Evolutionary conservation across 208 protist genomes (phyloP).

Genomic region (Wallacemonas collosoma): DNA sequence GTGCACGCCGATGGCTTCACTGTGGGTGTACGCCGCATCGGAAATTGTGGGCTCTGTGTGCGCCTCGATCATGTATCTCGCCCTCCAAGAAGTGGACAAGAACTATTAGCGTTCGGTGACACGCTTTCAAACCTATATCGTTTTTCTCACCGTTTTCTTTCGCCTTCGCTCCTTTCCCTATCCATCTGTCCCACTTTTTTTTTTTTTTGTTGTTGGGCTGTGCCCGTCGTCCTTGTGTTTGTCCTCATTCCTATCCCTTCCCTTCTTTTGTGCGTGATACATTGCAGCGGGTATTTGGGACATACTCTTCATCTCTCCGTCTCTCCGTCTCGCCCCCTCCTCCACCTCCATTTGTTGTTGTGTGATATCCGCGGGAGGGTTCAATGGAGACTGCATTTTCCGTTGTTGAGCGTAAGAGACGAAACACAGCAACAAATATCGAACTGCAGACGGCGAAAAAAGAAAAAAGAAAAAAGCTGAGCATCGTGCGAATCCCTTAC

Average conservation of each 20-base stretch:
- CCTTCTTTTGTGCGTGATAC: no score
- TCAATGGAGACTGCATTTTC: no score
- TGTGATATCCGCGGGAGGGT: no score
- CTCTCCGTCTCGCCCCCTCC: no score
- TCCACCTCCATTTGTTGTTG: no score
- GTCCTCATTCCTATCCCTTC: not conserved
- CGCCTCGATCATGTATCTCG: conserved; percentile 75
- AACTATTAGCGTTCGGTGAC: conserved; percentile 22
- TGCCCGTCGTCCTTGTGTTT: not conserved
- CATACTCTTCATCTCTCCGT: no score
- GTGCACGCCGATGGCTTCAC: conserved; percentile 60
- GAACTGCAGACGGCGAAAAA: no score
- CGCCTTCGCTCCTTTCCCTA: conserved; percentile 9
- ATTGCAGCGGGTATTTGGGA: no score
- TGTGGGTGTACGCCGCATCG: conserved; percentile 72
- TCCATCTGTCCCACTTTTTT: conserved; percentile 14
- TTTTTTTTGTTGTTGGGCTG: not conserved
- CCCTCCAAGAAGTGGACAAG: conserved; percentile 58
- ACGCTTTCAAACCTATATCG: conserved; percentile 4
- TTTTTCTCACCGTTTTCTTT: conserved; percentile 16
- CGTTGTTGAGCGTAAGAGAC: no score
- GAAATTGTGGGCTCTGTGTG: conserved; percentile 65
- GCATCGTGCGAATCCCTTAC: no score
- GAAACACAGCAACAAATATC: no score
- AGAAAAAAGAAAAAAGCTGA: no score